Percentiles rank a stretch among this genome's conserved stretches.
These are phyloP conservation scores for Populus hybrid DNA, from an alignment of 441 rosid species.

Conservation along the genomic window DNA sequence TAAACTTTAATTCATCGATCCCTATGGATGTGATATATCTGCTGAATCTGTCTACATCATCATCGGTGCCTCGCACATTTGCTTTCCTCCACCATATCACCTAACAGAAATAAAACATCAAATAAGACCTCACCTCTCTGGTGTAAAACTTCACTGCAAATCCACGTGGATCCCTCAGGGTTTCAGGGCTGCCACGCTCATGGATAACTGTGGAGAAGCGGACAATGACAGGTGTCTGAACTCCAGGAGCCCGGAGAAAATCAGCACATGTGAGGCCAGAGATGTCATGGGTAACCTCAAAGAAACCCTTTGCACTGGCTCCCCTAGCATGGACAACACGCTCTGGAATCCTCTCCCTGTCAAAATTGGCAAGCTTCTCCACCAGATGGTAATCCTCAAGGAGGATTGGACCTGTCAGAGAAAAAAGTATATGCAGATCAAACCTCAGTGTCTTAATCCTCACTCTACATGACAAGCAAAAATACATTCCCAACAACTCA, in stretches of 20 bases:
- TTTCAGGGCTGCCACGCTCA: slow-evolving; percentile 95
- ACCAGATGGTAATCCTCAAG: slow-evolving; percentile 94
- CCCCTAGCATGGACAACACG: slow-evolving; percentile 99
- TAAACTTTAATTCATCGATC: neutral
- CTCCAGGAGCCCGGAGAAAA: slow-evolving; percentile 95
- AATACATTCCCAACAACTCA: neutral
- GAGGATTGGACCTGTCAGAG: slow-evolving; percentile 76
- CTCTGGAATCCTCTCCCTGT: slow-evolving; percentile 93
- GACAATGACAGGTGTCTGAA: slow-evolving; percentile 90
- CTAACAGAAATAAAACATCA: neutral
- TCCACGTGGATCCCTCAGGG: slow-evolving; percentile 96
- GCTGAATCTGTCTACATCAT: neutral
- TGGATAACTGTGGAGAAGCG: slow-evolving; percentile 92
- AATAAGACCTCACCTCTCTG: slow-evolving; percentile 60
- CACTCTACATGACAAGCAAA: neutral
- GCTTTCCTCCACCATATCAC: neutral
- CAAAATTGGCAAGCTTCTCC: slow-evolving; percentile 91
- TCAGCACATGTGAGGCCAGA: slow-evolving; percentile 82
- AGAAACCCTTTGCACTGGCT: slow-evolving; percentile 28
- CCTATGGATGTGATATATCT: neutral
- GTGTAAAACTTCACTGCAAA: slow-evolving; percentile 36
- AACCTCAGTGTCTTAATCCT: neutral
- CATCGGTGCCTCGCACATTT: neutral
- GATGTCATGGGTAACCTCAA: slow-evolving; percentile 65
- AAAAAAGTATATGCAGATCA: neutral